These are phyloP conservation scores for Firmiana major DNA, from an alignment of 345 rosid genomes.

Conservation along the genomic window DNA sequence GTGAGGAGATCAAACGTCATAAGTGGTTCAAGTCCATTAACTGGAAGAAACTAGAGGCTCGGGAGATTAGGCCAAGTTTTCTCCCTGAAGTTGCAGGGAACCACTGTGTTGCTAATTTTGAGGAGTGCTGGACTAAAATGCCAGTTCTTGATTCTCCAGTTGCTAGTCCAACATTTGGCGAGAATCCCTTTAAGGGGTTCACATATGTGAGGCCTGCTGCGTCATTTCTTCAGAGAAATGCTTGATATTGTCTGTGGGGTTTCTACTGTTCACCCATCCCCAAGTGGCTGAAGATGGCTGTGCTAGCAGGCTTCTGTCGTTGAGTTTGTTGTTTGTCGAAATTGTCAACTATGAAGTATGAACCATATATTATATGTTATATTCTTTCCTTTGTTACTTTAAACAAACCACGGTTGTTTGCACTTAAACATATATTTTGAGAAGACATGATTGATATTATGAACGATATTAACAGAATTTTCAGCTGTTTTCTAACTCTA, in stretches of 20 bases:
- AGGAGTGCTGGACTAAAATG: conserved; percentile 51
- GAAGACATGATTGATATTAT: neutral
- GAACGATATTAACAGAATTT: neutral
- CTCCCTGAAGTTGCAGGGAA: conserved; percentile 48
- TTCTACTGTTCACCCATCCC: neutral
- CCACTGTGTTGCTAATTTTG: conserved; percentile 49
- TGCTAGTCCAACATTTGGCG: conserved; percentile 41
- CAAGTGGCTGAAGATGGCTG: neutral
- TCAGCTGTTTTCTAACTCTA: neutral
- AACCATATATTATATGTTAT: neutral
- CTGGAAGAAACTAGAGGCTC: conserved; percentile 48
- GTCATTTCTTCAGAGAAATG: conserved; percentile 29
- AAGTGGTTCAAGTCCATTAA: conserved; percentile 48
- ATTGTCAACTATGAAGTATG: conserved; percentile 9
- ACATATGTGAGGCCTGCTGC: conserved; percentile 42
- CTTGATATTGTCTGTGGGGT: conserved; percentile 4
- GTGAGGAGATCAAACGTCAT: conserved; percentile 44
- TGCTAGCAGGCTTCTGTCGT: neutral
- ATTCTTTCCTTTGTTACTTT: neutral
- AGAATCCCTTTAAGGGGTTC: conserved; percentile 42
- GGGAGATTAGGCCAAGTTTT: conserved; percentile 47
- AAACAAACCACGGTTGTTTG: neutral
- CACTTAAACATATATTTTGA: neutral
- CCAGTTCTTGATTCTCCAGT: conserved; percentile 46
- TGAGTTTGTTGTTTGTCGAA: neutral